Evolutionary conservation across 208 protist species (phyloP).

Genomic region (Tritrichomonas musculus): DNA sequence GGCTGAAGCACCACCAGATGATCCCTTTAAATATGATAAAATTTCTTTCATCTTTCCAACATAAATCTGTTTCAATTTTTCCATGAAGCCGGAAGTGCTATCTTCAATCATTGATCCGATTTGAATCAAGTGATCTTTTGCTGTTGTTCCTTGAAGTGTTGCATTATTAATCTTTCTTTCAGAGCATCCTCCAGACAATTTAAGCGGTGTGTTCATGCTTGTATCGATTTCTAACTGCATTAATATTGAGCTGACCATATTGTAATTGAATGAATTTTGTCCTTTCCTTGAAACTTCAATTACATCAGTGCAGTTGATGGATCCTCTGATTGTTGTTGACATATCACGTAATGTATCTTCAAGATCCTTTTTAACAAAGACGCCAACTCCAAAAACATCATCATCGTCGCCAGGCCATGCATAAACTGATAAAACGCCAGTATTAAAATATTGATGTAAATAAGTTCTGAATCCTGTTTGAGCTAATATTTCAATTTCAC

Average conservation of each 20-base stretch:
- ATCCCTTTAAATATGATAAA: not conserved
- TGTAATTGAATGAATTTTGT: not conserved
- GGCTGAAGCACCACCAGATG: not conserved
- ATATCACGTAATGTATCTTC: not conserved
- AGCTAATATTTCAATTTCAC: constrained; percentile 41
- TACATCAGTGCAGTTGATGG: not conserved
- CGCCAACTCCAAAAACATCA: not conserved
- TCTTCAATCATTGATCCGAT: constrained; percentile 29
- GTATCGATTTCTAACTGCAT: not conserved
- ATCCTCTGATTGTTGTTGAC: not conserved
- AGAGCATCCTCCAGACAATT: not conserved
- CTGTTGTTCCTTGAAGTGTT: not conserved
- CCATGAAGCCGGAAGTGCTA: not conserved
- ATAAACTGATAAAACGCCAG: not conserved
- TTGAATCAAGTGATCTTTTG: not conserved
- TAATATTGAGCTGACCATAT: not conserved
- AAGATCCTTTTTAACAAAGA: constrained; percentile 16
- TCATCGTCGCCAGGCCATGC: not conserved
- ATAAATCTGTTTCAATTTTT: not conserved
- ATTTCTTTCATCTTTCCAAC: constrained; percentile 28
- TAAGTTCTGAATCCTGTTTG: not conserved
- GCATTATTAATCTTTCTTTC: not conserved
- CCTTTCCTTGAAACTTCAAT: not conserved
- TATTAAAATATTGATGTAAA: not conserved
- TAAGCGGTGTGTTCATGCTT: not conserved